Evolutionary conservation across 164 flowering plant species (phyloP).

Genomic region (Magnolia changhungtana): DNA sequence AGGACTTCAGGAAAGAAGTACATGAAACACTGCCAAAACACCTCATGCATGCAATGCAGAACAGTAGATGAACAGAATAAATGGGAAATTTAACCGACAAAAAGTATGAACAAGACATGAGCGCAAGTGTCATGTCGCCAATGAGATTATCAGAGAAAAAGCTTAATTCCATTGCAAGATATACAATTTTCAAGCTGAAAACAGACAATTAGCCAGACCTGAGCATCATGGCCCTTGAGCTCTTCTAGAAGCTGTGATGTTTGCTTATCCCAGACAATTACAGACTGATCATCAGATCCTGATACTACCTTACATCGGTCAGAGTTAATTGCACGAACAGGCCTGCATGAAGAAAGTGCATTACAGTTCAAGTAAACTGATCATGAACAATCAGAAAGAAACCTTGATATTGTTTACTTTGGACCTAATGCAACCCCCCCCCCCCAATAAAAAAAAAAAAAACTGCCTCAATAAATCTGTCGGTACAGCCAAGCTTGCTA

Average conservation of each 20-base stretch:
- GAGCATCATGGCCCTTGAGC: constrained; percentile 90
- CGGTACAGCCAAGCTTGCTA: not conserved
- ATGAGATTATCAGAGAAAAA: not conserved
- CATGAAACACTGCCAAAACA: not conserved
- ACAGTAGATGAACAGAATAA: not conserved
- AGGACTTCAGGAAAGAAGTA: not conserved
- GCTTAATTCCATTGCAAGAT: not conserved
- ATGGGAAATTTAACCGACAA: not conserved
- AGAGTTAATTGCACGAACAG: constrained; percentile 90
- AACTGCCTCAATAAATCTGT: not conserved
- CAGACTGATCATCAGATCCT: constrained; percentile 92
- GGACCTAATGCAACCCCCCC: too few relatives aligned
- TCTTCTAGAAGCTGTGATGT: constrained; percentile 85
- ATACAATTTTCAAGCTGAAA: not conserved
- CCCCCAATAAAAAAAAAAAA: too few relatives aligned
- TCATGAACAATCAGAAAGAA: constrained; percentile 1
- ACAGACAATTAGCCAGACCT: constrained; percentile 37
- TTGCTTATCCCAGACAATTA: constrained; percentile 98
- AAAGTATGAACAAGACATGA: not conserved
- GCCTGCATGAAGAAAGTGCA: constrained; percentile 35
- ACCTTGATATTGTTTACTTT: too few relatives aligned
- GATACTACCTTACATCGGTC: constrained; percentile 89
- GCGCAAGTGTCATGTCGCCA: not conserved
- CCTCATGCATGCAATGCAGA: not conserved
- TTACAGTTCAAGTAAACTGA: not conserved